These are phyloP conservation scores for Escallonia herrerae DNA, from an alignment of 129 eudicot genomes.

Conservation along the genomic window DNA sequence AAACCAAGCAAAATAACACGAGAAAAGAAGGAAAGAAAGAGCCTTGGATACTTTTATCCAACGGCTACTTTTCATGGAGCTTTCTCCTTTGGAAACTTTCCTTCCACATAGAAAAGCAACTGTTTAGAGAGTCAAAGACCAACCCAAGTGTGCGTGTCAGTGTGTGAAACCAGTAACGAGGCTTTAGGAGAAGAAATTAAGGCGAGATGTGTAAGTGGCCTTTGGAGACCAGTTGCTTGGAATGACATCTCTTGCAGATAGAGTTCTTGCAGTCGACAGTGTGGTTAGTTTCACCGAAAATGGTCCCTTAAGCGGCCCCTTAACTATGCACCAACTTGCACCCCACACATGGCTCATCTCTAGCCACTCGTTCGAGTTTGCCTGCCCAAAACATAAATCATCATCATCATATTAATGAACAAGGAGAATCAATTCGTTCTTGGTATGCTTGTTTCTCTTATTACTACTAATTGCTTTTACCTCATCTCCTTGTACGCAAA, in stretches of 20 bases:
- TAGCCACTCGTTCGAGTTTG: conserved; percentile 61
- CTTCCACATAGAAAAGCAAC: too few species aligned
- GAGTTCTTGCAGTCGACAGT: conserved; percentile 50
- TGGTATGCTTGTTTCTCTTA: too few species aligned
- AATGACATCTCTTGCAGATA: conserved; percentile 76
- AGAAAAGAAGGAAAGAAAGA: neutral
- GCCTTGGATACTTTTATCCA: conserved; percentile 17
- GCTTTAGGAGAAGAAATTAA: conserved; percentile 39
- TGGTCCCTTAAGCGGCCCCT: conserved; percentile 74
- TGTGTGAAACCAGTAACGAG: too few species aligned
- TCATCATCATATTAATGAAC: neutral
- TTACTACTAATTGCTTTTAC: too few species aligned
- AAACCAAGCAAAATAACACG: too few species aligned
- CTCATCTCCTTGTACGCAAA: too few species aligned
- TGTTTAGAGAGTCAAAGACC: too few species aligned
- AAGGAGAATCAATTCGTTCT: neutral
- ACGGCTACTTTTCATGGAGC: conserved; percentile 5
- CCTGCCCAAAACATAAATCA: conserved; percentile 29
- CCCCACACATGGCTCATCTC: conserved; percentile 94
- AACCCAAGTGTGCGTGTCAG: too few species aligned
- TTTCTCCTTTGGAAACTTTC: neutral
- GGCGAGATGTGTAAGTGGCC: conserved; percentile 85
- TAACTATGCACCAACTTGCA: conserved; percentile 77
- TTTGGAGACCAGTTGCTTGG: conserved; percentile 76
- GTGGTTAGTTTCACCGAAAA: conserved; percentile 75